These are phyloP conservation scores for Pholiota adiposa DNA, from an alignment of 1,284 basidiomycete species.

Conservation along the genomic window DNA sequence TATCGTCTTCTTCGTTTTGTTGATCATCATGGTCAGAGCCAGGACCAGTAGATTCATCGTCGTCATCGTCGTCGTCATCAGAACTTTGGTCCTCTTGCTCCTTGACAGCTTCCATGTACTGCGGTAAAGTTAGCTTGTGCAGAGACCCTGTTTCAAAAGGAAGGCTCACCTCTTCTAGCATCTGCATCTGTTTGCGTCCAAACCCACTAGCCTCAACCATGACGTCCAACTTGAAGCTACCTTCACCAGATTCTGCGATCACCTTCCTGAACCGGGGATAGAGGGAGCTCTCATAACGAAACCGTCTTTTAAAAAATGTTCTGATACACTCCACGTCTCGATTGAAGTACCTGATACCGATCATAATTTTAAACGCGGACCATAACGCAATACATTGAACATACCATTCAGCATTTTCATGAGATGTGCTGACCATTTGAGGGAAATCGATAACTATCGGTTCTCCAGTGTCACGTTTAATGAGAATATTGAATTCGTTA, in stretches of 20 bases:
- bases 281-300: constrained; percentile 89
- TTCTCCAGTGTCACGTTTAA: constrained; percentile 79
- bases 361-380: constrained; percentile 12
- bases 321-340: constrained; percentile 97
- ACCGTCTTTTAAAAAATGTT: constrained; percentile 90
- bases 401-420: constrained; percentile 96
- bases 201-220: constrained; percentile 93
- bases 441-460: constrained; percentile 98
- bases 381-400: constrained; percentile 30
- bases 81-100: constrained; percentile 42
- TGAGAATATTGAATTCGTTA: constrained; percentile 99
- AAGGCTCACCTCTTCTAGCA: constrained; percentile 77
- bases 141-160: constrained; percentile 3
- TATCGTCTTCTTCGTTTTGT: constrained; percentile 35
- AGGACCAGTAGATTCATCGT: constrained; percentile 37
- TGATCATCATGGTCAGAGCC: constrained; percentile 40
- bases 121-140: constrained; percentile 8
- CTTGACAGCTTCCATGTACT: constrained; percentile 73
- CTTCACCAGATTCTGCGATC: constrained; percentile 52
- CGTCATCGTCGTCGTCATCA: constrained; percentile 40
- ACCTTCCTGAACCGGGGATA: constrained; percentile 85
- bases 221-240: constrained; percentile 79
- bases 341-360: constrained; percentile 87
- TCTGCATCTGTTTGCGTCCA: constrained; percentile 79
- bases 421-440: constrained; percentile 98